These are phyloP conservation scores for Ceratobasidium sp. DNA, from an alignment of 1,284 basidiomycete species.

Conservation along the genomic window DNA sequence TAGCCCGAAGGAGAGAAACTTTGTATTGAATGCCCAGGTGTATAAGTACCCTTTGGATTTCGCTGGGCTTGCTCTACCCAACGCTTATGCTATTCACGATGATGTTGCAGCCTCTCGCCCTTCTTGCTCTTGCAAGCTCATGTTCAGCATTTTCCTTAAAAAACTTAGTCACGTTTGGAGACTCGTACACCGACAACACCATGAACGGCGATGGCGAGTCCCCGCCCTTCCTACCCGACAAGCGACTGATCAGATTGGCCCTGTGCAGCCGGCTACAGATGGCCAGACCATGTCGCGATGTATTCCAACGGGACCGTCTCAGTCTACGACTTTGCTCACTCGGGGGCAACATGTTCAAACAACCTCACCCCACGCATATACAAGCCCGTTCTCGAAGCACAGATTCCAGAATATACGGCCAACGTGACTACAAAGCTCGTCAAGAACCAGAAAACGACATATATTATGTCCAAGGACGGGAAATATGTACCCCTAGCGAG, in stretches of 20 bases:
- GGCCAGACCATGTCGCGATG: conserved; percentile 59
- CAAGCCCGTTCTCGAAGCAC: conserved; percentile 61
- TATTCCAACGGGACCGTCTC: conserved; percentile 58
- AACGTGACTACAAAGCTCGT: conserved; percentile 27
- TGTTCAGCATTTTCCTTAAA: conserved; percentile 37
- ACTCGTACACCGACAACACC: conserved; percentile 61
- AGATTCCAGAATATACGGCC: conserved; percentile 55
- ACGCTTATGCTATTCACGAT: background rate
- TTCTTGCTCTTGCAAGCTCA: conserved; percentile 21
- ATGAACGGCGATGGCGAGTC: conserved; percentile 55
- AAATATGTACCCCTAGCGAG: conserved; percentile 44
- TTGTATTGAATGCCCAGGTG: background rate
- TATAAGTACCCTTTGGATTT: conserved; percentile 25
- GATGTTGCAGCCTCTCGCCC: conserved; percentile 15
- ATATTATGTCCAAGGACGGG: conserved; percentile 34
- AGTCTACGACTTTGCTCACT: conserved; percentile 61
- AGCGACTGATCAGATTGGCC: background rate
- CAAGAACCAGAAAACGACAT: conserved; percentile 13
- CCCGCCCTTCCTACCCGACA: too few relatives aligned
- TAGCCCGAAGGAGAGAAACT: background rate
- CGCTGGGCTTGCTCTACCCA: background rate
- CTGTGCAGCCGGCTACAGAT: conserved; percentile 53
- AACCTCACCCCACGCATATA: conserved; percentile 61
- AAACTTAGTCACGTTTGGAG: conserved; percentile 54
- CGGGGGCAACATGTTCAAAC: conserved; percentile 64